phyloP scores from a whole-genome alignment of 2,329 filamentous ascomycete species.

The Ceratocystiopsis sp. region DNA sequence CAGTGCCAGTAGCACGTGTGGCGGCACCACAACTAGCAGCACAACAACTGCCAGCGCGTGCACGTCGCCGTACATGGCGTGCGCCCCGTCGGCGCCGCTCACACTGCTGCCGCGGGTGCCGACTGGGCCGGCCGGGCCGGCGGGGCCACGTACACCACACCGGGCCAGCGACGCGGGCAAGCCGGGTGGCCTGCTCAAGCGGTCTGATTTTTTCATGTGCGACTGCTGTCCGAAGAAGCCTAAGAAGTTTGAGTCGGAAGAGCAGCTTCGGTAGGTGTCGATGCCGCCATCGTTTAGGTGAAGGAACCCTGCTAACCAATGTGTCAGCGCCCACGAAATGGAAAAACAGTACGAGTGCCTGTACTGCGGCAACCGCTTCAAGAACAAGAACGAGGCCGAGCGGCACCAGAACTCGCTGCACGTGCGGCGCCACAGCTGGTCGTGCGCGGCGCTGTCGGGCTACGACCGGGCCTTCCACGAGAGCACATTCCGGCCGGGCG shows the following conservation, averaged over 20 bases:
- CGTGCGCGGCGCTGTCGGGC: constrained; percentile 68
- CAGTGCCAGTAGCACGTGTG: no score
- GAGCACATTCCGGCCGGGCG: constrained; percentile 48
- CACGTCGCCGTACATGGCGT: background rate
- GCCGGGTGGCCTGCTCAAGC: constrained; percentile 26
- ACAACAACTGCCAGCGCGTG: no score
- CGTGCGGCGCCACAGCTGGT: constrained; percentile 87
- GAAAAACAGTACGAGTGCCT: constrained; percentile 94
- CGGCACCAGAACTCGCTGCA: constrained; percentile 92
- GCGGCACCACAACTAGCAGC: no score
- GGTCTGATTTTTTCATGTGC: constrained; percentile 43
- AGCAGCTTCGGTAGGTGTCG: constrained; percentile 60
- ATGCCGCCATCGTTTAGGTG: background rate
- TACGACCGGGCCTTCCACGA: constrained; percentile 77
- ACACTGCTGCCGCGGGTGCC: no score
- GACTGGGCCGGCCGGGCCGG: no score
- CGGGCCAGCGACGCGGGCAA: constrained; percentile 13
- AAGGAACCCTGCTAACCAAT: background rate
- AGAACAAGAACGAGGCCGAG: constrained; percentile 97
- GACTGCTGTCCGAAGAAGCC: constrained; percentile 96
- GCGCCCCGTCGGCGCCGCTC: no score
- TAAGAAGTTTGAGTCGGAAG: constrained; percentile 76
- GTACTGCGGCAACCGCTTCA: constrained; percentile 90
- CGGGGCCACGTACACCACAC: no score
- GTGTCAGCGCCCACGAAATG: constrained; percentile 59